Evolutionary conservation across 2,329 filamentous ascomycete species (phyloP).

Genomic region (Hypoxylon sp.): DNA sequence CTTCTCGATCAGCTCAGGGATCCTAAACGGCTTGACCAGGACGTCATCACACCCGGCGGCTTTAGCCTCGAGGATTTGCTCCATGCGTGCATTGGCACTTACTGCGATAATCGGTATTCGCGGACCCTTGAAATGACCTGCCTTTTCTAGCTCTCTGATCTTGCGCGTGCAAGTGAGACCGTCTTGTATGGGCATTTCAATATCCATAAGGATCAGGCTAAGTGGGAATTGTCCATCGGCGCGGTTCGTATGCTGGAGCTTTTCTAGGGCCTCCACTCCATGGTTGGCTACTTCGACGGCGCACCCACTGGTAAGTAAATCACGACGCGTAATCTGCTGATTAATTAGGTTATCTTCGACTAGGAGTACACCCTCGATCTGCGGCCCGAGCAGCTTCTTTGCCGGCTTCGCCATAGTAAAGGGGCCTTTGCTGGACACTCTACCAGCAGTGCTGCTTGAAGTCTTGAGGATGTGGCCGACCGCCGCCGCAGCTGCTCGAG

Average conservation of each 20-base stretch:
- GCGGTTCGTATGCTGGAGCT: conserved; percentile 42
- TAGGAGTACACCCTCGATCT: conserved; percentile 66
- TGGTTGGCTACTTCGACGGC: conserved; percentile 72
- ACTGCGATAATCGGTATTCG: conserved; percentile 74
- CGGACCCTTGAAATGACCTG: conserved; percentile 64
- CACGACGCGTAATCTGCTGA: conserved; percentile 71
- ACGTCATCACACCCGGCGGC: conserved; percentile 71
- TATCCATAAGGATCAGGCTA: conserved; percentile 78
- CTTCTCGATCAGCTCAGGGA: conserved; percentile 70
- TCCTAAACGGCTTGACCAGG: conserved; percentile 78
- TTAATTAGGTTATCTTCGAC: conserved; percentile 78
- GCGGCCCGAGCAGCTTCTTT: conserved; percentile 32
- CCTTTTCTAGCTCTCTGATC: conserved; percentile 72
- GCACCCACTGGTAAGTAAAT: conserved; percentile 69
- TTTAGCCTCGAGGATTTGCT: conserved; percentile 67
- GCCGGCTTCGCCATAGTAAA: conserved; percentile 31
- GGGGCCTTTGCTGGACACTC: conserved; percentile 13
- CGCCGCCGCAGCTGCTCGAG: conserved; percentile 54
- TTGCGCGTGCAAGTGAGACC: conserved; percentile 74
- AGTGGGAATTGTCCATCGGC: conserved; percentile 55
- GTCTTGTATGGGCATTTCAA: conserved; percentile 82
- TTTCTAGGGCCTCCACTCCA: conserved; percentile 69
- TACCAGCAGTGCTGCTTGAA: conserved; percentile 24
- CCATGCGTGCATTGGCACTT: conserved; percentile 74
- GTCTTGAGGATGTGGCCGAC: conserved; percentile 50